These are phyloP conservation scores for Serendipita vermifera DNA, from an alignment of 768 basidiomycete species.

Conservation along the genomic window DNA sequence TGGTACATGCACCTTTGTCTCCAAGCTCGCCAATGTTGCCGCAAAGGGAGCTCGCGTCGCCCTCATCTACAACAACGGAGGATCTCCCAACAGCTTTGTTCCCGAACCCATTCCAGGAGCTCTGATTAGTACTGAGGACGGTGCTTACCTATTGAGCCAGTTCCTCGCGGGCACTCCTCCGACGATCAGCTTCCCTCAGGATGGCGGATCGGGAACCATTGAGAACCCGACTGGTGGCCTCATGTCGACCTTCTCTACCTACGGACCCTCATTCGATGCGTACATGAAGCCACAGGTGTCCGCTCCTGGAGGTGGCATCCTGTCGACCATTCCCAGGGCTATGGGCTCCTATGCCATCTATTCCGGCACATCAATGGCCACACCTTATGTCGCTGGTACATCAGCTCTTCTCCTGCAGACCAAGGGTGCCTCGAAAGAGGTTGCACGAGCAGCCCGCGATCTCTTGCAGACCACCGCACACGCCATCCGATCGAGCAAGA, in stretches of 20 bases:
- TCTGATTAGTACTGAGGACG: conserved; percentile 13
- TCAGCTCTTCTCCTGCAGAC: conserved; percentile 16
- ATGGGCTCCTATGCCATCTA: conserved; percentile 11
- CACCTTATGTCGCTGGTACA: conserved; percentile 16
- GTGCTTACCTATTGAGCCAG: conserved; percentile 13
- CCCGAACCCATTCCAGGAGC: conserved; percentile 11
- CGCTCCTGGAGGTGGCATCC: conserved; percentile 17
- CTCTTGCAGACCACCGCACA: conserved; percentile 16
- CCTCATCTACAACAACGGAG: conserved; percentile 15
- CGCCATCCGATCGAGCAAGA: conserved; percentile 8
- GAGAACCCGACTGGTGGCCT: conserved; percentile 23
- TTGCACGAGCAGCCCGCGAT: conserved; percentile 1
- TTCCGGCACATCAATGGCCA: conserved; percentile 17
- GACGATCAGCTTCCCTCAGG: conserved; percentile 13
- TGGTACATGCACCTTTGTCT: conserved; percentile 24
- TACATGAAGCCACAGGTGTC: conserved; percentile 18
- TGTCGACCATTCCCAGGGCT: conserved; percentile 15
- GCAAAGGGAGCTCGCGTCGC: conserved; percentile 16
- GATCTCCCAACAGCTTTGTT: background rate
- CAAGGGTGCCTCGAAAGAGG: conserved; percentile 11
- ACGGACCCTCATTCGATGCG: conserved; percentile 27
- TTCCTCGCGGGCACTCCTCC: conserved; percentile 9
- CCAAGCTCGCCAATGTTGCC: conserved; percentile 20
- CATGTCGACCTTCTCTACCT: conserved; percentile 21
- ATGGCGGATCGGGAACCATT: conserved; percentile 14